Evolutionary conservation across 441 rosid genomes (phyloP), one percentile per base, ranked within the genome.

Genomic region (Eutrema salsugineum): DNA sequence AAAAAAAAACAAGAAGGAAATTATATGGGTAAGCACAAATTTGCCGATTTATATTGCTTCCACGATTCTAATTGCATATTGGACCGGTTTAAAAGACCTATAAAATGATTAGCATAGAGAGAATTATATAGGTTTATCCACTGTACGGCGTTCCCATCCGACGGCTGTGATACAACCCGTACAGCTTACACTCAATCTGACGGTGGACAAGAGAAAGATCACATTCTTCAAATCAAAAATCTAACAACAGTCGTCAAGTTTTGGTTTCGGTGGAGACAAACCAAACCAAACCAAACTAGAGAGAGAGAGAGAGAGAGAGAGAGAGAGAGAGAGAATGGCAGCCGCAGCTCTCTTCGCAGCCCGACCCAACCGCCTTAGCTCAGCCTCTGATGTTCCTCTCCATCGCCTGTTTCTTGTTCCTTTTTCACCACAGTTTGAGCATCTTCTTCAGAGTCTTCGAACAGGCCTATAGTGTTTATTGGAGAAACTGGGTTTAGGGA

Each of bases 271-370:
- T 27, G 55, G 22, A 48, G 54, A 47, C 44, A 58, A 35, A 40
- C 46, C 9, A 17, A 42, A 8, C 12, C 11, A n/a, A 40, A 10
- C 6, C n/a, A 44, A 7, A 17, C 11, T 14, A 7, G 63, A n/a
- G n/a, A n/a, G n/a, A n/a, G n/a, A n/a, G n/a, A n/a, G n/a, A n/a
- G n/a, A n/a, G n/a, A 17, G 20, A 7, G 63, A 58, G 63, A 38
- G 39, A 33, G 38, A 36, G 40, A 38, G 40, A 38, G 14, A 38
- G 42, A 38, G 74, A 84, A 87, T 83, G 88, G 87, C 89, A 62
- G 85, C 88, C 71, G 87, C 96, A 77, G 73, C 92, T 48, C 90
- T 88, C 84, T 70, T 94, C 78, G 2, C 24, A 22, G 88, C 88
- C 78, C 86, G 86, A 71, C 86, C 91, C 69, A 85, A 81, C 87